phyloP scores from a whole-genome alignment of 208 protist genomes.

The Crithidia fasciculata region DNA sequence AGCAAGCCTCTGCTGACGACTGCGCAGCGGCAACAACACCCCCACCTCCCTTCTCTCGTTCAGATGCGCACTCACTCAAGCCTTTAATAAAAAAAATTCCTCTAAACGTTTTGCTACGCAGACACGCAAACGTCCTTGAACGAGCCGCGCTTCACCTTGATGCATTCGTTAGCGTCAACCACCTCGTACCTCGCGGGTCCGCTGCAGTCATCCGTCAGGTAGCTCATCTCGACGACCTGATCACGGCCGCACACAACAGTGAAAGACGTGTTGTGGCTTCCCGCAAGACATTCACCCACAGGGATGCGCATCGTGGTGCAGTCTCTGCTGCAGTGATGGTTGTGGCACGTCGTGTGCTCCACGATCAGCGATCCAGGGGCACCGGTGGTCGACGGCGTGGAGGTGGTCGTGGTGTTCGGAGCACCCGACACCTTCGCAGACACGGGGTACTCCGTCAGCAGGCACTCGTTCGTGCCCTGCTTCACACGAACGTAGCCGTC shows the following conservation, averaged over 20 bases:
- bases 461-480: conserved; percentile 55
- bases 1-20: too few species aligned
- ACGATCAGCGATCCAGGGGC: conserved; percentile 21
- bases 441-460: conserved; percentile 39
- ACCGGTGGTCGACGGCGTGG: conserved; percentile 13
- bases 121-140: background rate
- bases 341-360: conserved; percentile 23
- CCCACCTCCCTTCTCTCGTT: too few species aligned
- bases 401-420: conserved; percentile 2
- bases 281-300: conserved; percentile 12
- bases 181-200: conserved; percentile 16
- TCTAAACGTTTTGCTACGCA: background rate
- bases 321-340: conserved; percentile 17
- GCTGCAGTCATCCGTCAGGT: conserved; percentile 32
- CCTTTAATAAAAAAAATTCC: too few species aligned
- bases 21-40: too few species aligned
- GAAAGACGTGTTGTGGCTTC: conserved; percentile 8
- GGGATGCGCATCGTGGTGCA: conserved; percentile 16
- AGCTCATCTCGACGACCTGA: conserved; percentile 34
- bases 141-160: background rate
- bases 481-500: conserved; percentile 73
- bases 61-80: too few species aligned
- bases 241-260: conserved; percentile 39
- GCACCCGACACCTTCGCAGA: conserved; percentile 19
- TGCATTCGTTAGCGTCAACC: background rate